Percentiles rank a stretch among this genome's conserved stretches.
These are phyloP conservation scores for Trichophyton simii DNA, from an alignment of 2,329 filamentous ascomycete genomes.

Conservation along the genomic window DNA sequence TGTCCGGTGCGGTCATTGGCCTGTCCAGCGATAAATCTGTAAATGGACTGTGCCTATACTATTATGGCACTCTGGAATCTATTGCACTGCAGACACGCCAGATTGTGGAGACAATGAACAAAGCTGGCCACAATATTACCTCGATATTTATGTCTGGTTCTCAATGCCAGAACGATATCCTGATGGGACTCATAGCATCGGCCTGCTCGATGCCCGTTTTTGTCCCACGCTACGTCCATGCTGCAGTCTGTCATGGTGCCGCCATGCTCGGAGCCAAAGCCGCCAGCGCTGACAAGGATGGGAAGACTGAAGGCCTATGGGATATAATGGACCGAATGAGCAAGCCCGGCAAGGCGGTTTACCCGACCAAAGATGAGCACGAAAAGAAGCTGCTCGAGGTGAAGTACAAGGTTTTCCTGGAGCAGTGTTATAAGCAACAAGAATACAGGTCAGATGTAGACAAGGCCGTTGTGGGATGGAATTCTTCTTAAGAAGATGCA, in stretches of 20 bases:
- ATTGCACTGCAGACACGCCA: slow-evolving; percentile 94
- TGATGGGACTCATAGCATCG: slow-evolving; percentile 85
- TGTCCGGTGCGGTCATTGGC: slow-evolving; percentile 82
- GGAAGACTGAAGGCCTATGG: slow-evolving; percentile 80
- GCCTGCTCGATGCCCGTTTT: slow-evolving; percentile 85
- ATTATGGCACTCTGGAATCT: slow-evolving; percentile 95
- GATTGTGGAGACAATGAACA: slow-evolving; percentile 91
- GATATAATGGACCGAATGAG: slow-evolving; percentile 96
- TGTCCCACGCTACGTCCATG: slow-evolving; percentile 86
- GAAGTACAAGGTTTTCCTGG: slow-evolving; percentile 93
- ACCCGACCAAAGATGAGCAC: slow-evolving; percentile 56
- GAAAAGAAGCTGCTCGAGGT: slow-evolving; percentile 71
- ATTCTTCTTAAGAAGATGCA: not conserved
- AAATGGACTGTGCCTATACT: slow-evolving; percentile 77
- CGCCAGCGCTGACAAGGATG: slow-evolving; percentile 65
- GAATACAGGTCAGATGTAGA: slow-evolving; percentile 70
- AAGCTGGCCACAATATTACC: slow-evolving; percentile 69
- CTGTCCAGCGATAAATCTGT: slow-evolving; percentile 76
- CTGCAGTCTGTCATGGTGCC: slow-evolving; percentile 92
- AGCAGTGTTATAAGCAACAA: slow-evolving; percentile 79
- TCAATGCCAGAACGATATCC: slow-evolving; percentile 87
- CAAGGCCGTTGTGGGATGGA: slow-evolving; percentile 40
- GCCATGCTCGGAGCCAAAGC: slow-evolving; percentile 97
- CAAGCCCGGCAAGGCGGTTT: slow-evolving; percentile 75
- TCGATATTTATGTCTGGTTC: slow-evolving; percentile 99